These are phyloP conservation scores for Pichia californica DNA, from an alignment of 805 yeast genomes.

Conservation along the genomic window DNA sequence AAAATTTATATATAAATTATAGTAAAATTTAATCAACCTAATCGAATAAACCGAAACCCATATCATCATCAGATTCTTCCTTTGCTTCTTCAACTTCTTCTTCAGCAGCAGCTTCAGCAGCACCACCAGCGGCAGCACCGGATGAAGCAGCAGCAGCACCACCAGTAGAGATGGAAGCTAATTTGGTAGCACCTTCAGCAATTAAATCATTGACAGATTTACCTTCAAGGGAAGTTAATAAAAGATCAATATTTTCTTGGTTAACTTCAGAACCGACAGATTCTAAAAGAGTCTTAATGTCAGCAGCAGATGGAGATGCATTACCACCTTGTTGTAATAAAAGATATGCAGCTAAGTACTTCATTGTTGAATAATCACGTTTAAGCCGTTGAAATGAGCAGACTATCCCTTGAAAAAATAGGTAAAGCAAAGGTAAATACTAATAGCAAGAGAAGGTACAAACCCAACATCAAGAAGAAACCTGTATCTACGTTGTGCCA, in stretches of 20 bases:
- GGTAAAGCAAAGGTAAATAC: background rate
- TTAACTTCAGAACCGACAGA: slow-evolving; percentile 96
- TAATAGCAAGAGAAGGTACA: background rate
- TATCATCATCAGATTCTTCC: slow-evolving; percentile 61
- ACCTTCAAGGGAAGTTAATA: slow-evolving; percentile 86
- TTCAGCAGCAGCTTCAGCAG: slow-evolving; percentile 65
- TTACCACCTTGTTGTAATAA: slow-evolving; percentile 96
- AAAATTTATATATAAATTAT: background rate
- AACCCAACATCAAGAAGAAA: no score
- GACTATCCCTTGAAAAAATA: slow-evolving; percentile 64
- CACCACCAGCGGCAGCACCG: slow-evolving; percentile 67
- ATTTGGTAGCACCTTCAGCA: slow-evolving; percentile 92
- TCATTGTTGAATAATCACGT: slow-evolving; percentile 76
- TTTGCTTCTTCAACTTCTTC: slow-evolving; percentile 58
- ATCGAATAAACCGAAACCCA: slow-evolving; percentile 56
- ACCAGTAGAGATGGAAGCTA: slow-evolving; percentile 96
- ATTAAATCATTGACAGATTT: slow-evolving; percentile 85
- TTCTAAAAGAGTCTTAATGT: slow-evolving; percentile 81
- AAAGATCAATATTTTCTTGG: slow-evolving; percentile 73
- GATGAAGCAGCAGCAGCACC: slow-evolving; percentile 86
- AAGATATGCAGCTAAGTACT: slow-evolving; percentile 99
- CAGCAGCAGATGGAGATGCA: slow-evolving; percentile 89
- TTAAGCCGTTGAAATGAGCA: slow-evolving; percentile 58
- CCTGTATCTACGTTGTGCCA: no score
- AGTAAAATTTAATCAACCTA: slow-evolving; percentile 14